Evolutionary conservation across 805 yeast species (phyloP).

Genomic region (Saccharomycopsis malanga): DNA sequence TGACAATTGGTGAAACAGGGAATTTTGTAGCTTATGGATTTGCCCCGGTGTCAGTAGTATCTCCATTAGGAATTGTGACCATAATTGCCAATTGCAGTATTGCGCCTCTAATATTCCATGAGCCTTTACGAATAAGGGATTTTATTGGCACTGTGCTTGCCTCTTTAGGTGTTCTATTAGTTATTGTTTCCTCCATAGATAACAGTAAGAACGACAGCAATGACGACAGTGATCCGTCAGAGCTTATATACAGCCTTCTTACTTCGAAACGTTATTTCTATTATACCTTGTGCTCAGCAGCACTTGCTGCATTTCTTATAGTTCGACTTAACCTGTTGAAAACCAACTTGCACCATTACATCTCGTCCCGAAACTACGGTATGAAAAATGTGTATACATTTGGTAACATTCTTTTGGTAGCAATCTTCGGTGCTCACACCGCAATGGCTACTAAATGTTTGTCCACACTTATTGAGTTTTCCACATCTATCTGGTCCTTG

Average conservation of each 20-base stretch:
- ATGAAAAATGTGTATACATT: conserved; percentile 24
- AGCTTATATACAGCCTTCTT: conserved; percentile 26
- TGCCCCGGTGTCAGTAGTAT: conserved; percentile 41
- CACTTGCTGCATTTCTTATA: conserved; percentile 3
- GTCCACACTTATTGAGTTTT: conserved; percentile 29
- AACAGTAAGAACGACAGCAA: conserved; percentile 1
- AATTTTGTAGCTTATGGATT: conserved; percentile 44
- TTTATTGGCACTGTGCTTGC: conserved; percentile 35
- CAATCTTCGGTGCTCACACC: conserved; percentile 41
- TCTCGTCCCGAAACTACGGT: not conserved
- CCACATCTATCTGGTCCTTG: conserved; percentile 10
- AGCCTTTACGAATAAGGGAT: conserved; percentile 30
- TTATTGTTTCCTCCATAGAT: conserved; percentile 33
- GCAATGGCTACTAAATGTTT: conserved; percentile 40
- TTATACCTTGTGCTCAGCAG: conserved; percentile 24
- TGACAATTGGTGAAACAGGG: conserved; percentile 40
- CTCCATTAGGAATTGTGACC: conserved; percentile 45
- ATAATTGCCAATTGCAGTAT: conserved; percentile 40
- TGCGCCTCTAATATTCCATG: conserved; percentile 42
- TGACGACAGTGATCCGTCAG: conserved; percentile 25
- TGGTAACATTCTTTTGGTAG: conserved; percentile 32
- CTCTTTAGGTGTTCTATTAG: conserved; percentile 36
- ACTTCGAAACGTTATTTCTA: conserved; percentile 25
- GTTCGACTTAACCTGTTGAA: conserved; percentile 2
- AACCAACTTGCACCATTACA: not conserved